phyloP scores from a whole-genome alignment of 331 rosid genomes.

The Pyrus hybrid region DNA sequence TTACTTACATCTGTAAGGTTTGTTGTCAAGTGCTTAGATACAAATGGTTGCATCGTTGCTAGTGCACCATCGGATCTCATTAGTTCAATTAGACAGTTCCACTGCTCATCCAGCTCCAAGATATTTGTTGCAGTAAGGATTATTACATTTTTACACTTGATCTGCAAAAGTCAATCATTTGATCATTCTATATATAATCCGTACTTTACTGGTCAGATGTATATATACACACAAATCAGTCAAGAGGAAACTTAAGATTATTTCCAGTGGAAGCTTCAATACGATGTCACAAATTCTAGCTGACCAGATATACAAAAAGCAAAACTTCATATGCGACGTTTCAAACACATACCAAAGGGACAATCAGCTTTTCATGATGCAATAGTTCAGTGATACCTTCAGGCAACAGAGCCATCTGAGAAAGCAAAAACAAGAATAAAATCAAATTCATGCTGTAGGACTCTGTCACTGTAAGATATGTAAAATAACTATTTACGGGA shows the following conservation, averaged over 20 bases:
- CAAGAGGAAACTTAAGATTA: neutral
- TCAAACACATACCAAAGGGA: conserved; percentile 69
- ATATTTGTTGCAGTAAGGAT: conserved; percentile 59
- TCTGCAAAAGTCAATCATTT: conserved; percentile 40
- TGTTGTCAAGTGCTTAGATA: conserved; percentile 50
- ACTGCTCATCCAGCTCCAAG: conserved; percentile 63
- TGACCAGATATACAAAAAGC: conserved; percentile 1
- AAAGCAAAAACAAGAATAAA: conserved; percentile 27
- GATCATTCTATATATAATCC: neutral
- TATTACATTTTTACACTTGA: conserved; percentile 78
- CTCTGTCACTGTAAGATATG: neutral
- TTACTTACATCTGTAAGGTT: conserved; percentile 58
- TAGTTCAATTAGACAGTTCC: conserved; percentile 83
- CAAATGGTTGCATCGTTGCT: conserved; percentile 50
- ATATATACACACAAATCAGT: neutral
- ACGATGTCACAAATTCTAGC: conserved; percentile 2
- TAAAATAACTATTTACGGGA: neutral
- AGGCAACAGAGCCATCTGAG: conserved; percentile 94
- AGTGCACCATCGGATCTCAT: conserved; percentile 46
- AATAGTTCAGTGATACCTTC: conserved; percentile 93
- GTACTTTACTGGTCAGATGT: neutral
- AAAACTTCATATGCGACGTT: conserved; percentile 2
- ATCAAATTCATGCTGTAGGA: conserved; percentile 10
- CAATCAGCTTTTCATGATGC: conserved; percentile 70
- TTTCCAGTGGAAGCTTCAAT: neutral